phyloP scores from a whole-genome alignment of 164 flowering plant genomes.

The Macadamia integrifolia region DNA sequence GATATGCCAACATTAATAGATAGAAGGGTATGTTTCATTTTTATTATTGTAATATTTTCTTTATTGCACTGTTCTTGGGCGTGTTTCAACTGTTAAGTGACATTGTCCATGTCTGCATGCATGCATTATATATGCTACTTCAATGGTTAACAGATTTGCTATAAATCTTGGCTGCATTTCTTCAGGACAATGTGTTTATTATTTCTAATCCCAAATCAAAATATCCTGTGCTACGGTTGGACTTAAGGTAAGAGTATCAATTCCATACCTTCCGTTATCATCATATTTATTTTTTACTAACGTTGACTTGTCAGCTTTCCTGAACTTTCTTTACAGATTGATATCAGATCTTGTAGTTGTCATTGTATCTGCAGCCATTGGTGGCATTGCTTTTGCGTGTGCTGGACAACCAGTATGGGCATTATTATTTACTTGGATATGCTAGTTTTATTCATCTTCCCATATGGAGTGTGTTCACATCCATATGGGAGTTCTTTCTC shows the following conservation, averaged over 20 bases:
- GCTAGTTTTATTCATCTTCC: too few relatives aligned
- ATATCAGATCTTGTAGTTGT: slow-evolving; percentile 92
- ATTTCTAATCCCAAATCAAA: slow-evolving; percentile 89
- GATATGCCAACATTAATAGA: slow-evolving; percentile 89
- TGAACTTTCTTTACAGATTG: slow-evolving; percentile 43
- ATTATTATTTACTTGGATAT: neutral
- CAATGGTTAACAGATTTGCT: neutral
- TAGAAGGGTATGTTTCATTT: slow-evolving; percentile 45
- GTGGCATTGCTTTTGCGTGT: slow-evolving; percentile 97
- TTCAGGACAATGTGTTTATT: slow-evolving; percentile 92
- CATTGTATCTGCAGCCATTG: slow-evolving; percentile 94
- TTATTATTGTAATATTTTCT: neutral
- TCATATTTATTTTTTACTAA: neutral
- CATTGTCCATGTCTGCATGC: neutral
- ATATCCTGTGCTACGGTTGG: slow-evolving; percentile 80
- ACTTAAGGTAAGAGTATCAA: slow-evolving; percentile 46
- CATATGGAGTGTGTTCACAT: too few relatives aligned
- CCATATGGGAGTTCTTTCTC: too few relatives aligned
- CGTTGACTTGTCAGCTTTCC: slow-evolving; percentile 4
- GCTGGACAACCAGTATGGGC: slow-evolving; percentile 91
- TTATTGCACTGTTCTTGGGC: neutral
- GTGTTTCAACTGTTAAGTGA: neutral
- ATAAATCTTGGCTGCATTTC: slow-evolving; percentile 6
- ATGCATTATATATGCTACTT: neutral
- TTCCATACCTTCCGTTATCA: neutral